These are phyloP conservation scores for Puccinia coronata DNA, from an alignment of 1,284 basidiomycete genomes.

Conservation along the genomic window DNA sequence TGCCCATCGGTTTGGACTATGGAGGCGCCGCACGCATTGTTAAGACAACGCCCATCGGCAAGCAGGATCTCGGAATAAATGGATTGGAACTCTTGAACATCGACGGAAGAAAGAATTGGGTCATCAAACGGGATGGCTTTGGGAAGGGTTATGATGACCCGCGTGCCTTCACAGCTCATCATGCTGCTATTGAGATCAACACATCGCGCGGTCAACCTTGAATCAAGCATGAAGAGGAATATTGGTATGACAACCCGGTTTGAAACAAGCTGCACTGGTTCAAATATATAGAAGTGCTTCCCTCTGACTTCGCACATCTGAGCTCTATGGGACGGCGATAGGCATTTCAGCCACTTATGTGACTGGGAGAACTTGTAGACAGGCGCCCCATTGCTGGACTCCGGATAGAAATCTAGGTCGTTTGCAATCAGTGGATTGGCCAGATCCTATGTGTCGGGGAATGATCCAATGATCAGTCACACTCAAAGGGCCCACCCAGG, in stretches of 20 bases:
- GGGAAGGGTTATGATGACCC: too few species aligned
- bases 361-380: not conserved
- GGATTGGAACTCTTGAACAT: too few species aligned
- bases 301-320: not conserved
- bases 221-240: not conserved
- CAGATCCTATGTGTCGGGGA: not conserved
- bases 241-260: not conserved
- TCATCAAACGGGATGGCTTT: too few species aligned
- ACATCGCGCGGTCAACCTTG: not conserved
- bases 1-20: too few species aligned
- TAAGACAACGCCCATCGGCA: not conserved
- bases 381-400: not conserved
- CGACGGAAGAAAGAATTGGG: too few species aligned
- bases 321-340: not conserved
- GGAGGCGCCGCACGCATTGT: not conserved
- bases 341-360: not conserved
- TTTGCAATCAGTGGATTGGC: not conserved
- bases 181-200: not conserved
- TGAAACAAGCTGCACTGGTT: not conserved
- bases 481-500: too few species aligned
- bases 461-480: too few species aligned
- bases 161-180: too few species aligned
- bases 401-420: not conserved
- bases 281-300: conserved; percentile 24
- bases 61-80: too few species aligned